Evolutionary conservation across 208 protist genomes (phyloP).

Genomic region (Strigomonas galati): DNA sequence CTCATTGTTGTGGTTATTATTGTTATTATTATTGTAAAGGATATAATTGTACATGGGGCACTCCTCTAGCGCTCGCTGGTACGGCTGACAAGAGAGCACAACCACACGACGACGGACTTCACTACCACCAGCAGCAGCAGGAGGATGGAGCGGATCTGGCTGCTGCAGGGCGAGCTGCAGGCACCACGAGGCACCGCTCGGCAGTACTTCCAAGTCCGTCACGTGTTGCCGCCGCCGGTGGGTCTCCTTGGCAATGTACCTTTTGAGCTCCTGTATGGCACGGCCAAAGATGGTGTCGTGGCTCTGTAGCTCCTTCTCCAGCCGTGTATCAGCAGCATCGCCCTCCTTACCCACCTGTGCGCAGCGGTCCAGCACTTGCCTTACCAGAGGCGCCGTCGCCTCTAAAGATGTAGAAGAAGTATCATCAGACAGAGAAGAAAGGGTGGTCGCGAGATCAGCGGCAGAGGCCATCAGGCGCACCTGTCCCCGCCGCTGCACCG

Average conservation of each 20-base stretch:
- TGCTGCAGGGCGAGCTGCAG: conserved; percentile 44
- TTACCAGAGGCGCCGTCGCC: conserved; percentile 16
- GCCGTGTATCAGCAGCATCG: not conserved
- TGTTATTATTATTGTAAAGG: not conserved
- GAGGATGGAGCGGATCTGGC: not conserved
- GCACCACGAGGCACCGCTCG: conserved; percentile 42
- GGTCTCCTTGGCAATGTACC: not conserved
- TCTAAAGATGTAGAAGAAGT: not conserved
- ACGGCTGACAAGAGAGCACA: conserved; percentile 57
- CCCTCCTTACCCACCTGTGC: not conserved
- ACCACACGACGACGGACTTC: conserved; percentile 16
- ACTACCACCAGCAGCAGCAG: too few species aligned
- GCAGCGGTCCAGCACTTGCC: conserved; percentile 17
- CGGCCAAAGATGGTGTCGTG: not conserved
- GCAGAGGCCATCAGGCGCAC: conserved; percentile 60
- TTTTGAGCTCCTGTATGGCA: not conserved
- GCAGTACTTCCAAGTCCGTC: conserved; percentile 6
- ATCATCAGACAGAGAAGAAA: not conserved
- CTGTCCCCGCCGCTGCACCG: conserved; percentile 66
- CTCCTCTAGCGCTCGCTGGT: conserved; percentile 57
- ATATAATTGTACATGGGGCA: conserved; percentile 40
- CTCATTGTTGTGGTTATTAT: not conserved
- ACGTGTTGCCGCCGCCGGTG: not conserved
- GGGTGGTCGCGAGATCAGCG: not conserved
- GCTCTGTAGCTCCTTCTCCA: not conserved